Percentiles rank a stretch among this genome's conserved stretches.
These are phyloP conservation scores for Aureobasidium pullulans DNA, from an alignment of 2,329 filamentous ascomycete species.

Conservation along the genomic window DNA sequence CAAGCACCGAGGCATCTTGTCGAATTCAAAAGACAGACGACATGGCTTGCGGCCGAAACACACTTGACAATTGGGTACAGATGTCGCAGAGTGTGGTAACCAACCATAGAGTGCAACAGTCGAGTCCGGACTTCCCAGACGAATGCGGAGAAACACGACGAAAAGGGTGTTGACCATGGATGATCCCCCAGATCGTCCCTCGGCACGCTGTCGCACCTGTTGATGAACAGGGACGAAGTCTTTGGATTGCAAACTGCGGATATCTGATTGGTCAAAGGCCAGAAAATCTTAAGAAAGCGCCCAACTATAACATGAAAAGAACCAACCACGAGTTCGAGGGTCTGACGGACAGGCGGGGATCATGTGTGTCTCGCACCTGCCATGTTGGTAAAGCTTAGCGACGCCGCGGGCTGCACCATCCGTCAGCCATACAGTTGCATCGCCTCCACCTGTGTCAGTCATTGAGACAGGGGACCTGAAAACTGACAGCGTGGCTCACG, in stretches of 20 bases:
- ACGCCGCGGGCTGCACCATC: neutral
- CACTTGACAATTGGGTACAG: neutral
- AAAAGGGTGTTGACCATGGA: neutral
- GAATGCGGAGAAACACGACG: neutral
- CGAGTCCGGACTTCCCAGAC: neutral
- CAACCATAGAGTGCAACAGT: neutral
- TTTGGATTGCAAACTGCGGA: neutral
- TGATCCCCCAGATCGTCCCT: constrained; percentile 9
- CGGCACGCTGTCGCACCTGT: neutral
- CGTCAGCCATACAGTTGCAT: neutral
- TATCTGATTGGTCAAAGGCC: neutral
- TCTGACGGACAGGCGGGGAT: neutral
- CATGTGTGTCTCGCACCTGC: neutral
- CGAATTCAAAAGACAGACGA: neutral
- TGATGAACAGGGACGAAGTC: neutral
- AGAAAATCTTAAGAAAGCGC: neutral
- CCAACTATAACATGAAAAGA: neutral
- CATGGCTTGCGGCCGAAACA: constrained; percentile 1
- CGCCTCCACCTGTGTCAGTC: constrained; percentile 1
- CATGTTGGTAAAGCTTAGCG: constrained; percentile 3
- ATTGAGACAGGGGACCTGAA: neutral
- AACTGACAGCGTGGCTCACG: neutral
- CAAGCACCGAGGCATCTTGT: constrained; percentile 11
- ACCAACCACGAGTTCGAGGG: neutral
- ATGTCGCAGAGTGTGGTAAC: neutral